These are phyloP conservation scores for Exophiala aquamarina DNA, from an alignment of 2,329 filamentous ascomycete species.

Conservation along the genomic window DNA sequence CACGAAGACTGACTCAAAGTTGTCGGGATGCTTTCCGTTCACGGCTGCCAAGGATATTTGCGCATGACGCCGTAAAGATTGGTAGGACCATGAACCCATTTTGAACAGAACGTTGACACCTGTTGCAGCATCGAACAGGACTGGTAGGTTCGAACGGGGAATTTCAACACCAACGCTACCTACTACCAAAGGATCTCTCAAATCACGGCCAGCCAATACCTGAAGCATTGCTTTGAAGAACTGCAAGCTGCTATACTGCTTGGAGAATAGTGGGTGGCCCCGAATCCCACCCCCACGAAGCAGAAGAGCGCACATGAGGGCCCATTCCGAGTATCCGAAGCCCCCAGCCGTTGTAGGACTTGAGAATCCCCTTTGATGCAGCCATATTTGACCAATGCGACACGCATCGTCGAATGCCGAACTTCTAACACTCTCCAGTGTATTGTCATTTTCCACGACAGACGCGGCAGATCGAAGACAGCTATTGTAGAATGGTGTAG, in stretches of 20 bases:
- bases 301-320: slow-evolving; percentile 73
- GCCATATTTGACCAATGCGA: slow-evolving; percentile 82
- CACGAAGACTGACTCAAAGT: slow-evolving; percentile 85
- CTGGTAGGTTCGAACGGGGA: slow-evolving; percentile 55
- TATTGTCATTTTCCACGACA: slow-evolving; percentile 71
- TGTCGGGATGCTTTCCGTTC: slow-evolving; percentile 70
- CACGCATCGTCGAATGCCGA: slow-evolving; percentile 78
- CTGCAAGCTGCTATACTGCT: slow-evolving; percentile 84
- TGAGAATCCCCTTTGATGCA: slow-evolving; percentile 80
- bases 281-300: slow-evolving; percentile 74
- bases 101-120: slow-evolving; percentile 85
- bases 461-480: slow-evolving; percentile 76
- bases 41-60: slow-evolving; percentile 72
- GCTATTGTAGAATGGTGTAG: slow-evolving; percentile 87
- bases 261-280: slow-evolving; percentile 70
- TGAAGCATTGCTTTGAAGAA: slow-evolving; percentile 94
- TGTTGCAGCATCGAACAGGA: slow-evolving; percentile 74
- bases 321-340: slow-evolving; percentile 93
- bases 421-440: slow-evolving; percentile 68
- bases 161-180: slow-evolving; percentile 39
- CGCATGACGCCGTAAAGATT: slow-evolving; percentile 71
- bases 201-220: slow-evolving; percentile 72
- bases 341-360: slow-evolving; percentile 71
- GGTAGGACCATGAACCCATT: slow-evolving; percentile 83
- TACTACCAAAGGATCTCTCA: slow-evolving; percentile 65